phyloP scores from a whole-genome alignment of 1,284 basidiomycete genomes.

The Flammula alnicola region DNA sequence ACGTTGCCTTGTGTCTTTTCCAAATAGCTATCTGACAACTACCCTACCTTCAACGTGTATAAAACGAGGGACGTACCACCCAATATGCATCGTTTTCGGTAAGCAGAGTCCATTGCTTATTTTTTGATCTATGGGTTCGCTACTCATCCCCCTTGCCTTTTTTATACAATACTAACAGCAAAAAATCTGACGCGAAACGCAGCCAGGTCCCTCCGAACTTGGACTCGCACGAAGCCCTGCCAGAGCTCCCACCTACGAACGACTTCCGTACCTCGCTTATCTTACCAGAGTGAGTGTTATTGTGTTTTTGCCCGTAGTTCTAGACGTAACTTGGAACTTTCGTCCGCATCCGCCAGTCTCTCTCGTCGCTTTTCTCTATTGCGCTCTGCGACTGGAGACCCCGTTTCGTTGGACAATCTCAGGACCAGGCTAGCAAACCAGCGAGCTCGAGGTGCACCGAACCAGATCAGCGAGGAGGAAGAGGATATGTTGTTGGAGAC shows the following conservation, averaged over 20 bases:
- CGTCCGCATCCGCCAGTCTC: slow-evolving; percentile 51
- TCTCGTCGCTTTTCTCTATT: slow-evolving; percentile 80
- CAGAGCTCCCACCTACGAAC: slow-evolving; percentile 64
- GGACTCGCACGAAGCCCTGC: slow-evolving; percentile 41
- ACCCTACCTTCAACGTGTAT: slow-evolving; percentile 59
- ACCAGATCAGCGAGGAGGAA: slow-evolving; percentile 77
- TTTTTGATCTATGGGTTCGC: neutral
- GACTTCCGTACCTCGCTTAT: slow-evolving; percentile 85
- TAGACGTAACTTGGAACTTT: slow-evolving; percentile 13
- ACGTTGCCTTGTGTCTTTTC: slow-evolving; percentile 65
- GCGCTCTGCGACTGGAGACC: slow-evolving; percentile 65
- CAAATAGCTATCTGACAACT: slow-evolving; percentile 34
- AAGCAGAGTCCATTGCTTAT: slow-evolving; percentile 35
- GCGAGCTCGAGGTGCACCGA: slow-evolving; percentile 65
- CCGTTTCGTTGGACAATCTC: slow-evolving; percentile 62
- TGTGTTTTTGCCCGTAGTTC: slow-evolving; percentile 16
- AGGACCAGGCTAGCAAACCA: slow-evolving; percentile 73
- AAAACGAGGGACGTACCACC: slow-evolving; percentile 53
- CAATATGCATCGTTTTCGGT: slow-evolving; percentile 83
- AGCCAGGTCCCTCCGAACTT: slow-evolving; percentile 38
- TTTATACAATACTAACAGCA: slow-evolving; percentile 44
- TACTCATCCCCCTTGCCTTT: slow-evolving; percentile 15
- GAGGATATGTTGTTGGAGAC: slow-evolving; percentile 82
- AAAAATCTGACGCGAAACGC: slow-evolving; percentile 69
- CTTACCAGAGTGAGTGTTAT: slow-evolving; percentile 71